phyloP scores from a whole-genome alignment of 116 monocot genomes.

The Iris pallida region DNA sequence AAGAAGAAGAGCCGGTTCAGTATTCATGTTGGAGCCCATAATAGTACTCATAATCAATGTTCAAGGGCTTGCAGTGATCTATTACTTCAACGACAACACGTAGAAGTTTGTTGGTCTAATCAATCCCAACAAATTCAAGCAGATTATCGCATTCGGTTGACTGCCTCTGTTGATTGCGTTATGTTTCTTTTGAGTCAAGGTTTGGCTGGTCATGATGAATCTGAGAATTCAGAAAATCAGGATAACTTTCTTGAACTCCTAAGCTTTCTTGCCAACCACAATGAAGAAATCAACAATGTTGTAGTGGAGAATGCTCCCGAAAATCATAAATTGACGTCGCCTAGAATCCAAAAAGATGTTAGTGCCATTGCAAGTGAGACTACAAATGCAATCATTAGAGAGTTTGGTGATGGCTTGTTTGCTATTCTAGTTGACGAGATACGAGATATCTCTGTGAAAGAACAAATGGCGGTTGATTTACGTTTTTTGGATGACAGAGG shows the following conservation, averaged over 20 bases:
- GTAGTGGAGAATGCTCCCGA: no score
- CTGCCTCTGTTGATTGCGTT: no score
- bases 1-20: no score
- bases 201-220: conserved; percentile 1
- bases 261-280: not conserved
- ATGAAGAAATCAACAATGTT: not conserved
- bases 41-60: no score
- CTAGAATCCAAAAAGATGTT: not conserved
- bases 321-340: not conserved
- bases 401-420: not conserved
- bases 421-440: not conserved
- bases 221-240: not conserved
- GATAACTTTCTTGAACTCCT: not conserved
- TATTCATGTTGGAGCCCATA: no score
- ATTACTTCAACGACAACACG: no score
- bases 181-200: no score
- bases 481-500: not conserved
- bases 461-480: not conserved
- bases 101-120: no score
- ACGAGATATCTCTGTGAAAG: not conserved
- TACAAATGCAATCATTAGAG: not conserved
- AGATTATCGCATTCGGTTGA: no score
- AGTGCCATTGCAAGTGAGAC: not conserved
- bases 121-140: no score
- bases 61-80: no score